Base-by-base conservation (phyloP, 495 filamentous ascomycete genomes). In the Neurospora sp. region DNA sequence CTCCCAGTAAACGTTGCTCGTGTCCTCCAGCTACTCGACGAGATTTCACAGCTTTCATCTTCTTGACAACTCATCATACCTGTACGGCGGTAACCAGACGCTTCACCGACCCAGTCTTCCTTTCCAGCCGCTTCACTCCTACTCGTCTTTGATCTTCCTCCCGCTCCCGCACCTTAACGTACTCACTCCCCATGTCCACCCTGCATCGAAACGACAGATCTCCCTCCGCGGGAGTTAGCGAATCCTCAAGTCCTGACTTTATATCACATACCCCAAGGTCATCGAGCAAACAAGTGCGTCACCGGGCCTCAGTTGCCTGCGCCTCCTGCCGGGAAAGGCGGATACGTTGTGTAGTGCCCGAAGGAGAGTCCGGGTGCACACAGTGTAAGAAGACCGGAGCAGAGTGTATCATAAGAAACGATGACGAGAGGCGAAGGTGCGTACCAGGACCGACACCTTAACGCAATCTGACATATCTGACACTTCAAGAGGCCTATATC, bases 261-360 rank as follows among this genome's bases (percentile, higher is more conserved):
- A 37, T 17, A 35, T 65, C 53, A 9, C 78, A 80, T 45, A 73
- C 76, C 31, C 75, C 79, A 12, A 74, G 76, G 9, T 74, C 76
- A 8, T 71, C 77, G 20, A 75, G 75, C 16, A 69, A 74, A 20
- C 74, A 83, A 38, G 69, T 82, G 14, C 80, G 81, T 37, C 81
- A 82, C 59, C 79, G 81, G 31, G 81, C 81, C 40, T 82, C 80
- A 6, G 78, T 83, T 71, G 81, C 81, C 12, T 83, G 81, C 71
- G 79, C 78, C n/a, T 82, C 81, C 2, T 83, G 81, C 53, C 81
- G 86, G 72, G 86, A 88, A 72, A 81, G 86, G 40, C 79, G 86
- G 61, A 88, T 88, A 70, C 81, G 86, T 74, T 88, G 86, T 75
- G 86, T 88, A n/a, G 86, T 88, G 40, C 83, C 83, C 31, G 79